Evolutionary conservation across 176 grass and related monocot genomes (phyloP), one percentile per base, ranked within the genome.

Genomic region (Aegilops tauschii): DNA sequence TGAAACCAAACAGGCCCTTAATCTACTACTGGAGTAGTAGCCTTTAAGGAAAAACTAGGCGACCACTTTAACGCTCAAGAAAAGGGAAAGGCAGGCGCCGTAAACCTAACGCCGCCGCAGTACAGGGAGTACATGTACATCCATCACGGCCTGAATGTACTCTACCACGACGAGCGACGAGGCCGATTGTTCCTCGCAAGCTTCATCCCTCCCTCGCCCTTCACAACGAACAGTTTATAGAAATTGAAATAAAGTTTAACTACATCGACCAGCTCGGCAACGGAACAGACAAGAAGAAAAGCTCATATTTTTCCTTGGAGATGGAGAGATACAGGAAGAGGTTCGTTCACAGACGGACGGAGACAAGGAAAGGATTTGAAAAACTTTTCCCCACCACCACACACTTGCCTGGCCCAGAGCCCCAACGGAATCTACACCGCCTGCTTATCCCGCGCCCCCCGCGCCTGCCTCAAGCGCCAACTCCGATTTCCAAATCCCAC

Each of bases 311-410:
- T 59, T 8, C 52, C 6, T 59, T 1, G 54, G 18, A 21, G 54
- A 8, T 21, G 54, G 17, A 54, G 42, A 5, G 44, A n/a, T 44
- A 44, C 64, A 13, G 66, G 14, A 54, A 29, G 16, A 13, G 14
- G 1, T 3, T 63, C 35, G 61, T 17, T 17, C 16, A 52, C 49
- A 17, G 49, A 52, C 50, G 47, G 49, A 52, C 50, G 47, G 29
- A 34, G 83, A 82, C 83, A 82, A 86, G 71, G 37, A 32, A 72
- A 77, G 78, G 50, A 83, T 90, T 64, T 86, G 62, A 72, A 90
- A 90, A 72, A 34, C 31, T 66, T 73, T 54, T 20, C 30, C 88
- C 82, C 86, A 39, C 9, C 79, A 65, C 69, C 76, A 50, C 85
- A 70, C 73, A 75, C 80, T 69, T 21, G 11, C 12, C 12, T 61